phyloP scores from a whole-genome alignment of 768 basidiomycete species.

The Tylopilus intermedius region DNA sequence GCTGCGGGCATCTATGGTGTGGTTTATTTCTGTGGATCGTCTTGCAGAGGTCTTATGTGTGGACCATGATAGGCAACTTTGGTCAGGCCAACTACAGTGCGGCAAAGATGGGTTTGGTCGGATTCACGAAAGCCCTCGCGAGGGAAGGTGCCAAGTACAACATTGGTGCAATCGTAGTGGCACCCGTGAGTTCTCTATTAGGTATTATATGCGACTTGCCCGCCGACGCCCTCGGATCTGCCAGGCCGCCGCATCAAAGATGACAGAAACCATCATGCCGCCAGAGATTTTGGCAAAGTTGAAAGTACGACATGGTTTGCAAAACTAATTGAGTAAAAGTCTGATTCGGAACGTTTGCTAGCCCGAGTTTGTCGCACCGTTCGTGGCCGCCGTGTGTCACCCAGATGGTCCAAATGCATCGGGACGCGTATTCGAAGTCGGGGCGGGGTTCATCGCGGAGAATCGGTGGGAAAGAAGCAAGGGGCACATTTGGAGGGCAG shows the following conservation, averaged over 20 bases:
- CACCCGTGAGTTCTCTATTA: constrained; percentile 57
- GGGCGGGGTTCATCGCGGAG: constrained; percentile 88
- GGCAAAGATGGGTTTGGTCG: constrained; percentile 94
- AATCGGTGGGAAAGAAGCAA: constrained; percentile 90
- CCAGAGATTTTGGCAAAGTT: constrained; percentile 89
- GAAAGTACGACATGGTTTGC: constrained; percentile 40
- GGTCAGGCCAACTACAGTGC: constrained; percentile 98
- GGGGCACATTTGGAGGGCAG: constrained; percentile 85
- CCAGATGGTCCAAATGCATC: constrained; percentile 76
- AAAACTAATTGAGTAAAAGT: not conserved
- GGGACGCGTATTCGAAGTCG: constrained; percentile 86
- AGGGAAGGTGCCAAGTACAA: constrained; percentile 88
- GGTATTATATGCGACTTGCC: not conserved
- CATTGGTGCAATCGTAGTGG: constrained; percentile 83
- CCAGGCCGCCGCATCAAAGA: constrained; percentile 86
- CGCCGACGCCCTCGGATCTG: not conserved
- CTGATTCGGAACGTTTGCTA: constrained; percentile 1
- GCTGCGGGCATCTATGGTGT: constrained; percentile 90
- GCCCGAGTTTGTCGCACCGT: constrained; percentile 90
- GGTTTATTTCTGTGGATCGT: constrained; percentile 12
- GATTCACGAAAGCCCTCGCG: constrained; percentile 89
- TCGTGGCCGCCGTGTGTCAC: constrained; percentile 84
- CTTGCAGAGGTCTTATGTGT: not conserved
- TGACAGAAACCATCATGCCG: constrained; percentile 95
- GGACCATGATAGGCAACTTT: constrained; percentile 64